Evolutionary conservation across 1,139 yeast species (phyloP).

Genomic region (Blastobotrys elegans): DNA sequence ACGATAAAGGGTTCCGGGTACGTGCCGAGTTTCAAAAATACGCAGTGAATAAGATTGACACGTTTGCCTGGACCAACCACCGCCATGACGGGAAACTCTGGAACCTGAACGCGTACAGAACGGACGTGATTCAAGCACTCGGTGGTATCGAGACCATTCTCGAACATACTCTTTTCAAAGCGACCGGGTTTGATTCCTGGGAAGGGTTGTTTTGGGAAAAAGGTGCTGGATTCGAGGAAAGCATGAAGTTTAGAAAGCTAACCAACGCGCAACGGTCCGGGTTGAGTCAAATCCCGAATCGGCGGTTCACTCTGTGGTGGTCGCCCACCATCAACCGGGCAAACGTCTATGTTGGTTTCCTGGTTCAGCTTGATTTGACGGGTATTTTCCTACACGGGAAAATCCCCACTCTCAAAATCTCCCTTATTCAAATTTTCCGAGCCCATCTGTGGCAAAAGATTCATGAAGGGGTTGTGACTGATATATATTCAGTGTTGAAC

Average conservation of each 20-base stretch:
- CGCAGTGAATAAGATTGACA: conserved; percentile 66
- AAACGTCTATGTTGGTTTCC: conserved; percentile 94
- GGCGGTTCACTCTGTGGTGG: conserved; percentile 99
- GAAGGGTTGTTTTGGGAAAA: conserved; percentile 99
- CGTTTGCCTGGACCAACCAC: conserved; percentile 95
- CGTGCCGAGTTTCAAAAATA: conserved; percentile 75
- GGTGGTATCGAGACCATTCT: conserved; percentile 97
- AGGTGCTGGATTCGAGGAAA: conserved; percentile 94
- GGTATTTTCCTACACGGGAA: conserved; percentile 97
- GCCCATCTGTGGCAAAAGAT: conserved; percentile 99
- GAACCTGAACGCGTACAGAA: conserved; percentile 88
- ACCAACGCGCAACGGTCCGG: conserved; percentile 98
- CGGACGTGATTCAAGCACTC: conserved; percentile 93
- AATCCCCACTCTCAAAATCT: conserved; percentile 93
- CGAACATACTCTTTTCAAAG: conserved; percentile 92
- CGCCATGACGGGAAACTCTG: conserved; percentile 95
- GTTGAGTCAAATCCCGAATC: conserved; percentile 93
- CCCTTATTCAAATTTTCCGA: conserved; percentile 91
- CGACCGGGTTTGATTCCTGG: conserved; percentile 98
- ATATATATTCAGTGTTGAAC: conserved; percentile 87
- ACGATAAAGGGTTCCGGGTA: conserved; percentile 89
- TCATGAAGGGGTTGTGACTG: conserved; percentile 92
- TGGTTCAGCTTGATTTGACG: conserved; percentile 92
- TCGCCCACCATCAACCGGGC: conserved; percentile 98
- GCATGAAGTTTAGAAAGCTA: conserved; percentile 86